These are phyloP conservation scores for Platanus orientalis DNA, from an alignment of 164 flowering plant species.

Conservation along the genomic window DNA sequence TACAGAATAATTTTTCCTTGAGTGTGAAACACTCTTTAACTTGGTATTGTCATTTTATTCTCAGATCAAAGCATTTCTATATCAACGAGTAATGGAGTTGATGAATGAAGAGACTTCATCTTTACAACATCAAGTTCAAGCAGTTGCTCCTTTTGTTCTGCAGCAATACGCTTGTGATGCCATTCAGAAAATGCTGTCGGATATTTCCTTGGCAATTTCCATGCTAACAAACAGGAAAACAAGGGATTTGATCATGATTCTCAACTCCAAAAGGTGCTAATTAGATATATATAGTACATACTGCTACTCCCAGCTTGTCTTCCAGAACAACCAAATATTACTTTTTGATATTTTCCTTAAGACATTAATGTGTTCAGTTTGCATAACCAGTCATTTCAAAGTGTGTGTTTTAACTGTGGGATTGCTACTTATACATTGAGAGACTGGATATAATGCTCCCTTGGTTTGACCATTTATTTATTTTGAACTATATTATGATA, in stretches of 20 bases:
- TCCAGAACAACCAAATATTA: background rate
- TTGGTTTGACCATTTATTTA: background rate
- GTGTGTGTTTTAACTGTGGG: too few relatives aligned
- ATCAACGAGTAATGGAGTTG: conserved; percentile 76
- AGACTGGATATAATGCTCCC: background rate
- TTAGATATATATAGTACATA: background rate
- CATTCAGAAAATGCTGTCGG: conserved; percentile 64
- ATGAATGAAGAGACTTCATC: conserved; percentile 72
- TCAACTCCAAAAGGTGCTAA: conserved; percentile 83
- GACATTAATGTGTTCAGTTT: too few relatives aligned
- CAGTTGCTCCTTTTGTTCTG: conserved; percentile 88
- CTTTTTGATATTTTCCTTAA: background rate
- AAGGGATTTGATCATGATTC: conserved; percentile 83
- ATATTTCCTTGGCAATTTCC: conserved; percentile 61
- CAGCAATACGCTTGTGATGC: conserved; percentile 82
- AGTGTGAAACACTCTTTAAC: background rate
- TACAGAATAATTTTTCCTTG: too few relatives aligned
- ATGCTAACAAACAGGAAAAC: conserved; percentile 74
- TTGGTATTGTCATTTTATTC: conserved; percentile 5
- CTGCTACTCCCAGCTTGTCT: background rate
- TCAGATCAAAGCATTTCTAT: conserved; percentile 84
- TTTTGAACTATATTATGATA: background rate
- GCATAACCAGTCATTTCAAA: background rate
- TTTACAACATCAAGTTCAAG: conserved; percentile 90
- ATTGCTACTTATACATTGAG: background rate